Percentiles rank a stretch among this genome's conserved stretches.
Conservation (phyloP, 2,329 filamentous ascomycete species). For the Penicillium sp. region DNA sequence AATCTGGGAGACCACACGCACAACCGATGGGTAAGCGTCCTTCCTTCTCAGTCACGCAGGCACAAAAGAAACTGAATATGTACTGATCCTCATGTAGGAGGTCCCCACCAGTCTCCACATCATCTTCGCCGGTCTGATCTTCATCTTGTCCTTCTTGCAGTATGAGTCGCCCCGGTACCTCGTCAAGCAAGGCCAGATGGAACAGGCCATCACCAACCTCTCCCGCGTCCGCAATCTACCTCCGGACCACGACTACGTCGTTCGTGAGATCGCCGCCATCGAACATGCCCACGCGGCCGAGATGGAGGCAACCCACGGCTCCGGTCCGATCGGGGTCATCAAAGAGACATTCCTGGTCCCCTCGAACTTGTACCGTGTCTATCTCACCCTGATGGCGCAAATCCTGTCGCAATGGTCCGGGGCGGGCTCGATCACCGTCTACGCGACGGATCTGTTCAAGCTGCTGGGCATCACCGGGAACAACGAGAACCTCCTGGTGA, state of each 20-base stretch:
- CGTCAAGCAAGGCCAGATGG: conserved; percentile 61
- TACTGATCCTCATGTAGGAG: conserved; percentile 23
- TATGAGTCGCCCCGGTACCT: conserved; percentile 69
- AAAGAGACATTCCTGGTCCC: conserved; percentile 66
- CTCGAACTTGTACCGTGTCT: conserved; percentile 69
- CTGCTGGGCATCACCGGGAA: conserved; percentile 68
- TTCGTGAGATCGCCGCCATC: conserved; percentile 62
- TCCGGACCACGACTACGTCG: conserved; percentile 59
- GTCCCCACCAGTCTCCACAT: conserved; percentile 73
- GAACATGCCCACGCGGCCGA: conserved; percentile 66
- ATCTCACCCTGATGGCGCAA: conserved; percentile 66
- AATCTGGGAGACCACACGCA: conserved; percentile 49
- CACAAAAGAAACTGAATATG: no score
- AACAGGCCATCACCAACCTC: conserved; percentile 49
- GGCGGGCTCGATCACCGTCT: conserved; percentile 71
- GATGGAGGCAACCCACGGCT: conserved; percentile 66
- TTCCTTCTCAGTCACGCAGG: no score
- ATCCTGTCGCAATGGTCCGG: conserved; percentile 73
- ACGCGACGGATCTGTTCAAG: conserved; percentile 69
- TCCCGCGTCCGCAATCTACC: conserved; percentile 57
- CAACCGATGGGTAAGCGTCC: conserved; percentile 49
- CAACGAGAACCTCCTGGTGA: conserved; percentile 68
- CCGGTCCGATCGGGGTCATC: conserved; percentile 62
- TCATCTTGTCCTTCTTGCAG: conserved; percentile 66
- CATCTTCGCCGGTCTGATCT: conserved; percentile 72